These are phyloP conservation scores for Inonotus hispidus DNA, from an alignment of 1,284 basidiomycete genomes.

Conservation along the genomic window DNA sequence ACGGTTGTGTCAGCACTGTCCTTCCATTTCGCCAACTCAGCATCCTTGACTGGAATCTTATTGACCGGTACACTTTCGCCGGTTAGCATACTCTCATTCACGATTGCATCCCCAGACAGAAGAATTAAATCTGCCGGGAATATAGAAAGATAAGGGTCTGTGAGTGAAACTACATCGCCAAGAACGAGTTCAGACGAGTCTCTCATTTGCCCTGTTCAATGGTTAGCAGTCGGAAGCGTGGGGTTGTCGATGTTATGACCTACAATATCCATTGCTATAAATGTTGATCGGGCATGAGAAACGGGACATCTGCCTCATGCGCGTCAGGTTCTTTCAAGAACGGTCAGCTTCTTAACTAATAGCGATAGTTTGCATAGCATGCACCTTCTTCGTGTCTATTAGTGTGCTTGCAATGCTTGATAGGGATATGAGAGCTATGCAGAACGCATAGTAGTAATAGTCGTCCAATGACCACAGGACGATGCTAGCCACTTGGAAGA, in stretches of 20 bases:
- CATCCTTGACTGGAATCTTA: slow-evolving; percentile 75
- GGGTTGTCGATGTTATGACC: slow-evolving; percentile 25
- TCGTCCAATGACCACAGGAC: slow-evolving; percentile 92
- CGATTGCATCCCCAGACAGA: slow-evolving; percentile 92
- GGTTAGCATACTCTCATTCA: slow-evolving; percentile 98
- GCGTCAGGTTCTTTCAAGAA: slow-evolving; percentile 66
- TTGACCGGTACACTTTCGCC: slow-evolving; percentile 94
- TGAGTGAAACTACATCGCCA: slow-evolving; percentile 90
- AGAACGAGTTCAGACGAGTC: slow-evolving; percentile 85
- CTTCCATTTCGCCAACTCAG: slow-evolving; percentile 64
- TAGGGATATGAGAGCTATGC: slow-evolving; percentile 90
- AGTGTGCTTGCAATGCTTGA: slow-evolving; percentile 85
- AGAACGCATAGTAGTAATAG: slow-evolving; percentile 97
- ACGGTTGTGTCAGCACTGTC: slow-evolving; percentile 61
- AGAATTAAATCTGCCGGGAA: slow-evolving; percentile 93
- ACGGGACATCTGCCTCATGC: slow-evolving; percentile 96
- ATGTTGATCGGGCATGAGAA: slow-evolving; percentile 82
- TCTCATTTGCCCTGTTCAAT: slow-evolving; percentile 54
- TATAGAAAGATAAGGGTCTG: slow-evolving; percentile 66
- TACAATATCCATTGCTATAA: slow-evolving; percentile 72
- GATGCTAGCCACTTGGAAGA: slow-evolving; percentile 97
- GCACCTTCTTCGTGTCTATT: slow-evolving; percentile 86
- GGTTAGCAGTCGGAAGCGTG: slow-evolving; percentile 7
- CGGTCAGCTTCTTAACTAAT: not conserved
- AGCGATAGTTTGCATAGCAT: slow-evolving; percentile 14